phyloP scores from a whole-genome alignment of 768 basidiomycete genomes.

The Lepiota brunneoincarnata region DNA sequence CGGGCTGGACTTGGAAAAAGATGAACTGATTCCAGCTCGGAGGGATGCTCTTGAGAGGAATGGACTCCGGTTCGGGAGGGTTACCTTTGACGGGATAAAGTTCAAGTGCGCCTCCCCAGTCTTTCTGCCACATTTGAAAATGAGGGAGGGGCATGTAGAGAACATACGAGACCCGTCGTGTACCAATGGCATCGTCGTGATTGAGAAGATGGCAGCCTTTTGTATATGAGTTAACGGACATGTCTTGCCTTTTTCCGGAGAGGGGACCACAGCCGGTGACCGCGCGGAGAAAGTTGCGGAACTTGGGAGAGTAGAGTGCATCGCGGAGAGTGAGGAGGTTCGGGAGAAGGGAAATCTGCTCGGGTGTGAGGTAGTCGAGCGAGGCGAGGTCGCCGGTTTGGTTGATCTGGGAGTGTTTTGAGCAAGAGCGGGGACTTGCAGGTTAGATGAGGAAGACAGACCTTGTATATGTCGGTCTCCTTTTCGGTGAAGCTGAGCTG shows the following conservation, averaged over 20 bases:
- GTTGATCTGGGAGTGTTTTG: constrained; percentile 61
- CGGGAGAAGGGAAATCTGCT: constrained; percentile 78
- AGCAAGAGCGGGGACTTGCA: constrained; percentile 8
- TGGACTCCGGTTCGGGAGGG: constrained; percentile 62
- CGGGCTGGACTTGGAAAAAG: constrained; percentile 92
- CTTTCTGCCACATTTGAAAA: constrained; percentile 75
- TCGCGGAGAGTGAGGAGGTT: constrained; percentile 81
- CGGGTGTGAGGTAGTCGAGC: constrained; percentile 76
- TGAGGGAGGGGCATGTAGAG: constrained; percentile 88
- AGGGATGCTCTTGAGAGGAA: constrained; percentile 65
- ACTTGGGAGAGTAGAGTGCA: constrained; percentile 83
- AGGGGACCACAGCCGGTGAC: constrained; percentile 93
- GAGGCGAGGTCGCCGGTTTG: constrained; percentile 98
- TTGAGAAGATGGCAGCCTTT: constrained; percentile 92
- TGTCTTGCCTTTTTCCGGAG: constrained; percentile 90
- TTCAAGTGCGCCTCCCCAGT: constrained; percentile 94
- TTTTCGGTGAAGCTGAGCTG: constrained; percentile 87
- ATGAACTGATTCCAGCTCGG: constrained; percentile 90
- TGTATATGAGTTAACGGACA: constrained; percentile 90
- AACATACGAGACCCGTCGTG: constrained; percentile 93
- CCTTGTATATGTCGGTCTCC: constrained; percentile 99
- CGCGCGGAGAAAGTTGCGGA: constrained; percentile 77
- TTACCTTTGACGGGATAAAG: constrained; percentile 82
- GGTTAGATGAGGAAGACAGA: constrained; percentile 24
- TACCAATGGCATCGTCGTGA: constrained; percentile 97